phyloP scores from a whole-genome alignment of 495 filamentous ascomycete genomes.

The Penicillium arizonense region DNA sequence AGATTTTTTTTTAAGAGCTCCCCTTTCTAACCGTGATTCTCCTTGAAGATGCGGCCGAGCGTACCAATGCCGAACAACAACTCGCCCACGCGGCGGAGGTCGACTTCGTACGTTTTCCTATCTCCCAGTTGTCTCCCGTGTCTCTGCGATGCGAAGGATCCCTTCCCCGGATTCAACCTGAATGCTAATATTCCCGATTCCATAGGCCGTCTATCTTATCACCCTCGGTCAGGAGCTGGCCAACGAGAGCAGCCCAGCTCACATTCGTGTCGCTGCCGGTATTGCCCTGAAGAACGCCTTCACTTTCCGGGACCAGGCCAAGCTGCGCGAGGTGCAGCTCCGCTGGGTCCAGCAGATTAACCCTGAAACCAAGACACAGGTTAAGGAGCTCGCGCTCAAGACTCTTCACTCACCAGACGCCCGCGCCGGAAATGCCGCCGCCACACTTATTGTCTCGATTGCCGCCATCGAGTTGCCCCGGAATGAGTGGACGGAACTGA shows the following conservation, averaged over 20 bases:
- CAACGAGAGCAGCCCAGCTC: conserved; percentile 78
- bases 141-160: background rate
- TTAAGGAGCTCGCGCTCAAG: conserved; percentile 84
- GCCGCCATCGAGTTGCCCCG: conserved; percentile 91
- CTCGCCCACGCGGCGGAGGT: conserved; percentile 85
- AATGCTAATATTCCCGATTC: conserved; percentile 10
- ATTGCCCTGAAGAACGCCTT: conserved; percentile 97
- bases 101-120: conserved; percentile 78
- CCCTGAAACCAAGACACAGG: conserved; percentile 71
- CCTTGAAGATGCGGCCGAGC: conserved; percentile 75
- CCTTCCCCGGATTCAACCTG: background rate
- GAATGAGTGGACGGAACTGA: conserved; percentile 93
- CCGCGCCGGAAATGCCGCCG: conserved; percentile 82
- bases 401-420: conserved; percentile 74
- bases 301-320: conserved; percentile 81
- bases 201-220: conserved; percentile 81
- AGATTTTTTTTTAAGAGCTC: background rate
- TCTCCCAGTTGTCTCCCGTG: conserved; percentile 5
- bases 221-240: conserved; percentile 90
- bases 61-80: conserved; percentile 90
- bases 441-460: conserved; percentile 92
- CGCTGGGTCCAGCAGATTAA: conserved; percentile 87
- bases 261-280: conserved; percentile 90
- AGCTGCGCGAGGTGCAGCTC: conserved; percentile 80
- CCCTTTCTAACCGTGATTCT: conserved; percentile 26